Evolutionary conservation across 768 basidiomycete genomes (phyloP).

Genomic region (Trametes sanguinea): DNA sequence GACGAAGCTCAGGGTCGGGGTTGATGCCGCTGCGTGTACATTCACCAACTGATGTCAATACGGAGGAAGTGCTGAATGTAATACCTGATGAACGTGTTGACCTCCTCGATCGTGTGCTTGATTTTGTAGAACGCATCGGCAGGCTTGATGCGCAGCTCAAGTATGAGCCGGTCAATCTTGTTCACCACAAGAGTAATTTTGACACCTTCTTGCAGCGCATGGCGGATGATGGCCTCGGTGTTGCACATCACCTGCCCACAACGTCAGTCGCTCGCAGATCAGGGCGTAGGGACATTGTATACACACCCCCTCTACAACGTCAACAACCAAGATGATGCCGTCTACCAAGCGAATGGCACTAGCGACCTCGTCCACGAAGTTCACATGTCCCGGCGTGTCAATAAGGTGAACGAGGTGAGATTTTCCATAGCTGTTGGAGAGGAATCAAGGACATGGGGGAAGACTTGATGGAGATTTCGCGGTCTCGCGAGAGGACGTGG

Average conservation of each 20-base stretch:
- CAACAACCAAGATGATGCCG: conserved; percentile 91
- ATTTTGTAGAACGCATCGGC: conserved; percentile 98
- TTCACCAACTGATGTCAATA: not conserved
- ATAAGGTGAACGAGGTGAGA: conserved; percentile 92
- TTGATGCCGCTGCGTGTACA: conserved; percentile 68
- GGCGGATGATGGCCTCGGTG: conserved; percentile 84
- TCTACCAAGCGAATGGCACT: conserved; percentile 84
- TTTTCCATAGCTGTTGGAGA: conserved; percentile 84
- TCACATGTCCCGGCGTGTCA: conserved; percentile 98
- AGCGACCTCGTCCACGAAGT: conserved; percentile 98
- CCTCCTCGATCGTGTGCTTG: conserved; percentile 97
- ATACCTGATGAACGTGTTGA: conserved; percentile 94
- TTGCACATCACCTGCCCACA: conserved; percentile 83
- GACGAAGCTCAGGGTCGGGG: conserved; percentile 81
- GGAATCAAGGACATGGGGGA: conserved; percentile 92
- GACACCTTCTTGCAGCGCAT: conserved; percentile 86
- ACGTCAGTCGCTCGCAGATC: not conserved
- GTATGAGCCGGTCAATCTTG: conserved; percentile 96
- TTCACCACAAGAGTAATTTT: conserved; percentile 94
- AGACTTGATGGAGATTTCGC: conserved; percentile 94
- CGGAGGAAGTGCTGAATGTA: conserved; percentile 20
- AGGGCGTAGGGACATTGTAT: not conserved
- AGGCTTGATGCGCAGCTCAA: conserved; percentile 95
- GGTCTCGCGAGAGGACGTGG: conserved; percentile 83
- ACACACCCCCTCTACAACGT: conserved; percentile 96